Evolutionary conservation across 1,284 basidiomycete genomes (phyloP), one percentile per base, ranked within the genome.

Genomic region (Ganoderma resinaceum): DNA sequence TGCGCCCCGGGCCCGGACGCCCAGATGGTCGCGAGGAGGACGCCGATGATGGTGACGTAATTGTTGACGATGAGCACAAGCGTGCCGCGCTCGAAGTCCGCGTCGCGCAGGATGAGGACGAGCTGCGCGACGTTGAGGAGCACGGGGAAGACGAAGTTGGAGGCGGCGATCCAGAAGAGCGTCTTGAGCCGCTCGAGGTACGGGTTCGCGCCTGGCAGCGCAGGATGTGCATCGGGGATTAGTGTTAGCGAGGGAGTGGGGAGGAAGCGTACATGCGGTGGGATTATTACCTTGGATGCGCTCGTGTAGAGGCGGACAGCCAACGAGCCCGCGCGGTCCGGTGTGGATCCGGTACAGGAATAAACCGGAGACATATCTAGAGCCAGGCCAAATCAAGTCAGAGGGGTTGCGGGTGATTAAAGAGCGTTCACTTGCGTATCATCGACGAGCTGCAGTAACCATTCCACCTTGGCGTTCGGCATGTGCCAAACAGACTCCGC

Each of bases 71-170:
- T 60, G 37, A 40, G 37, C 23, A 42, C 35, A 14, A 42, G n/a
- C 6, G 35, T 12, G 4, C 71, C 68, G 46, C 67, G 60, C 11
- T 68, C 9, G 53, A 64, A 68, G 55, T 70, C 38, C 5, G 26
- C 5, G 61, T 66, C 66, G n/a, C 43, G 49, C 26, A 73, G 62
- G 53, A 68, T 65, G 40, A 75, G 61, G 14, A 71, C 62, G 31
- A 79, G 71, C 67, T 76, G 73, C 2, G 69, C 69, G 62, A 78
- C 68, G 64, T 74, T 73, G 49, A 80, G 67, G 26, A 79, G 63
- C 16, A 74, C 75, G 7, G 79, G 78, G 40, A 80, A 72, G 46
- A 79, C 72, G 64, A 79, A 79, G 70, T 78, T 79, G 20, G 76
- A 76, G 3, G 68, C 61, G 1, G 75, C 70, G 49, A 79, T 77